Evolutionary conservation across 495 filamentous ascomycete genomes (phyloP), one percentile per base, ranked within the genome.

Genomic region (Penicillium angulare): DNA sequence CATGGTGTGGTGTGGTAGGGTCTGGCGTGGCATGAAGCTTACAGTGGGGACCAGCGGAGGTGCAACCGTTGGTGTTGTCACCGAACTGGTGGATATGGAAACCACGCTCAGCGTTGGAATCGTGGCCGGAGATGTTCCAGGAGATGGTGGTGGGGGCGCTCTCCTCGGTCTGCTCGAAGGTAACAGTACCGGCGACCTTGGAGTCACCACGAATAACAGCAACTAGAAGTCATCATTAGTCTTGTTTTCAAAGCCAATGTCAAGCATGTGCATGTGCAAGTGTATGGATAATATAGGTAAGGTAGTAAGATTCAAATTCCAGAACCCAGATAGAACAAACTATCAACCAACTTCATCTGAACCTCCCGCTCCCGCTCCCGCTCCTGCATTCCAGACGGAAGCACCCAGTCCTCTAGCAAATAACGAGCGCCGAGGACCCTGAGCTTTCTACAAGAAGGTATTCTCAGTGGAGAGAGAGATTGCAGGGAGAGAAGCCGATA

Each of bases 1-100:
- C n/a, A n/a, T n/a, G n/a, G n/a, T n/a, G n/a, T n/a, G n/a, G n/a
- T n/a, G n/a, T n/a, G n/a, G n/a, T n/a, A n/a, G n/a, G n/a, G n/a
- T n/a, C n/a, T n/a, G n/a, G n/a, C n/a, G n/a, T n/a, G n/a, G n/a
- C n/a, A n/a, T n/a, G n/a, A n/a, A 10, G 34, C 87, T 65, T 82
- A 93, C 90, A 97, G 76, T 98, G 93, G 61, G 93, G 91, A 35
- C 93, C 93, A 44, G 93, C 93, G 51, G 87, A 92, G 49, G 93
- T 97, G 86, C 93, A 98, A 71, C 95, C 93, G 75, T 97, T 98
- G 79, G 95, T 97, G 82, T 97, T 97, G 83, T 97, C 93, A 72
- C 95, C 93, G 66, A 96, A 98, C 76, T 93, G 87, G 79, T 97
- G 93, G 65, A 97, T 86, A 80, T 97, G 95, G 80, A 96, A 86